Conservation (phyloP, 2,329 filamentous ascomycete genomes). For the Trichoderma sp. region DNA sequence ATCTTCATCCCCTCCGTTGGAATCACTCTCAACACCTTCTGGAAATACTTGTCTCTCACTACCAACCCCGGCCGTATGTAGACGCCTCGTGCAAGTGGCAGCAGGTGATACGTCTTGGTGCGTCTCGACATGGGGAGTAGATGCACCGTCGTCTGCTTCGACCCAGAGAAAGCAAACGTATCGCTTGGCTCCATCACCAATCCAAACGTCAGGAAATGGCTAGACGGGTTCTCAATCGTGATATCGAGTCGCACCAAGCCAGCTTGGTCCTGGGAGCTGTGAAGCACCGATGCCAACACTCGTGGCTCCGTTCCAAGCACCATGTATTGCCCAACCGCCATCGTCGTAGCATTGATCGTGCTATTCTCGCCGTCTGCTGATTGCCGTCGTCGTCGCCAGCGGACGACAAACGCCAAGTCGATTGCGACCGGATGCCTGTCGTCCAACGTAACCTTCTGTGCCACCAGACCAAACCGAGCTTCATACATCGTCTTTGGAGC, state of each 20-base stretch:
- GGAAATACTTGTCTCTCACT: slow-evolving; percentile 87
- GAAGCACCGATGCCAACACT: slow-evolving; percentile 63
- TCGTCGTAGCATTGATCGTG: slow-evolving; percentile 57
- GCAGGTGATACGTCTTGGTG: slow-evolving; percentile 67
- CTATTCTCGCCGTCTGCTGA: slow-evolving; percentile 26
- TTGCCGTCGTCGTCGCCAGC: slow-evolving; percentile 61
- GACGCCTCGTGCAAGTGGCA: slow-evolving; percentile 61
- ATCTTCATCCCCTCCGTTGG: slow-evolving; percentile 70
- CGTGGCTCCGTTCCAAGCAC: slow-evolving; percentile 83
- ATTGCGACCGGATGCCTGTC: slow-evolving; percentile 73
- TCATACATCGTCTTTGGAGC: slow-evolving; percentile 67
- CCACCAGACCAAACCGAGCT: slow-evolving; percentile 67
- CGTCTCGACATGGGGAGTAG: slow-evolving; percentile 78
- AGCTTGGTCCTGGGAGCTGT: slow-evolving; percentile 35
- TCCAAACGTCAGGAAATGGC: slow-evolving; percentile 91
- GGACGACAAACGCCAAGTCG: slow-evolving; percentile 70
- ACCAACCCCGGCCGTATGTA: slow-evolving; percentile 72
- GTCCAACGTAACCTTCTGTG: slow-evolving; percentile 75
- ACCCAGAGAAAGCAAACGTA: slow-evolving; percentile 87
- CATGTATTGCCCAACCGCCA: slow-evolving; percentile 75
- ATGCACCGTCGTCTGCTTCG: slow-evolving; percentile 76
- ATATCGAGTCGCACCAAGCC: slow-evolving; percentile 47
- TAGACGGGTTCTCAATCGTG: slow-evolving; percentile 88
- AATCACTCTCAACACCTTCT: slow-evolving; percentile 79
- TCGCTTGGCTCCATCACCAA: slow-evolving; percentile 89